phyloP scores from a whole-genome alignment of 2,329 filamentous ascomycete species.

The Aspergillus arachidicola region DNA sequence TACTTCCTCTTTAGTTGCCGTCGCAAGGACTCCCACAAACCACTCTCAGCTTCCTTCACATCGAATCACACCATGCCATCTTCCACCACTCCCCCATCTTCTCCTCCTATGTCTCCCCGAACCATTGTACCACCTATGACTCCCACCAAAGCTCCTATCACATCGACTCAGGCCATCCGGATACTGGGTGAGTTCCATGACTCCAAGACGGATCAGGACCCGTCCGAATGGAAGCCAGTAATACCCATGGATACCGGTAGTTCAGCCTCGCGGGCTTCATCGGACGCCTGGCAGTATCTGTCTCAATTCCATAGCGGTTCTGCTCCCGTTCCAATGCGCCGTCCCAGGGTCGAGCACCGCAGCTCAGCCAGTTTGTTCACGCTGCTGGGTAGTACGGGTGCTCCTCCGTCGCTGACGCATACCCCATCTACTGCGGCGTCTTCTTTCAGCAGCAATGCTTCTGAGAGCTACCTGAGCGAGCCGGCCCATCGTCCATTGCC shows the following conservation, averaged over 20 bases:
- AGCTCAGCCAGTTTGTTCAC: constrained; percentile 38
- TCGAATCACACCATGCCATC: constrained; percentile 32
- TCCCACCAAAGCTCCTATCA: constrained; percentile 33
- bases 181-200: constrained; percentile 44
- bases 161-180: constrained; percentile 30
- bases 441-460: constrained; percentile 40
- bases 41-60: constrained; percentile 43
- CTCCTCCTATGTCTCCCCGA: constrained; percentile 40
- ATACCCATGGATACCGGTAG: constrained; percentile 30
- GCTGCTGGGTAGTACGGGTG: constrained; percentile 27
- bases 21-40: constrained; percentile 50
- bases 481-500: constrained; percentile 39
- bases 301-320: constrained; percentile 46
- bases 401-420: constrained; percentile 37
- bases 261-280: constrained; percentile 30
- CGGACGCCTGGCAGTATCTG: constrained; percentile 49
- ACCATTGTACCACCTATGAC: constrained; percentile 41
- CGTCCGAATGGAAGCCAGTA: constrained; percentile 54
- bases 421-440: constrained; percentile 43
- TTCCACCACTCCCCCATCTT: constrained; percentile 33
- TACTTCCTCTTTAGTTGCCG: constrained; percentile 40
- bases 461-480: constrained; percentile 33
- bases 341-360: constrained; percentile 24
- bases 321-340: constrained; percentile 20
- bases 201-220: constrained; percentile 50